Conservation (phyloP, 306 rosid genomes). For the Acacia melanoxylon region DNA sequence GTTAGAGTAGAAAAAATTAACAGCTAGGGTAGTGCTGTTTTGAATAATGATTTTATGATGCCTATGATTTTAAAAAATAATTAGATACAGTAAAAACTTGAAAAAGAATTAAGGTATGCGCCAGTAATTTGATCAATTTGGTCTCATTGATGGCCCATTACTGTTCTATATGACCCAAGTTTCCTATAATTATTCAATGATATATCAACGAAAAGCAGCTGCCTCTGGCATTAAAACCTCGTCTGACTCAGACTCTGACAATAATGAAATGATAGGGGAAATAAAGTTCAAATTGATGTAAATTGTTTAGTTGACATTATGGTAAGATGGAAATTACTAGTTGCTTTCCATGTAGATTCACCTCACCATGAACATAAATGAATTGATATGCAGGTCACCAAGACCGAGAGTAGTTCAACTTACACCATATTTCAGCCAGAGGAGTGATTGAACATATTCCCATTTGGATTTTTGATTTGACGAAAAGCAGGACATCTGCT, state of each 20-base stretch:
- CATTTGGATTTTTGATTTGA: conserved; percentile 17
- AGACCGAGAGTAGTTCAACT: conserved; percentile 75
- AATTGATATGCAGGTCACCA: conserved; percentile 71
- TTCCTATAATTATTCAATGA: conserved; percentile 4
- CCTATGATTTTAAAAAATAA: not conserved
- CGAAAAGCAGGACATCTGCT: conserved; percentile 19
- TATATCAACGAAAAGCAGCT: conserved; percentile 23
- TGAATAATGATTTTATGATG: not conserved
- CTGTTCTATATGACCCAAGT: not conserved
- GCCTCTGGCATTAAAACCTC: conserved; percentile 15
- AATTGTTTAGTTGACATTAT: not conserved
- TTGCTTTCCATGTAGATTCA: conserved; percentile 30
- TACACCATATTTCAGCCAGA: conserved; percentile 63
- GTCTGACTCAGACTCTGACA: no score
- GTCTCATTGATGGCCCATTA: no score
- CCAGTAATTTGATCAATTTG: no score
- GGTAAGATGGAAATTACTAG: conserved; percentile 30
- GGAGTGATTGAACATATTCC: conserved; percentile 42
- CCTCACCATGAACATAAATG: conserved; percentile 10
- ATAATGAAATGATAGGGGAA: conserved; percentile 36
- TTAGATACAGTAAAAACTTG: no score
- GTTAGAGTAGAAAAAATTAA: not conserved
- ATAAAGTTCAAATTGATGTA: conserved; percentile 31
- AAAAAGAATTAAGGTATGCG: no score
- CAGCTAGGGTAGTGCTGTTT: not conserved